Percentiles rank a stretch among this genome's conserved stretches.
phyloP scores from a whole-genome alignment of 2,329 filamentous ascomycete species.

The Chalara sp. region DNA sequence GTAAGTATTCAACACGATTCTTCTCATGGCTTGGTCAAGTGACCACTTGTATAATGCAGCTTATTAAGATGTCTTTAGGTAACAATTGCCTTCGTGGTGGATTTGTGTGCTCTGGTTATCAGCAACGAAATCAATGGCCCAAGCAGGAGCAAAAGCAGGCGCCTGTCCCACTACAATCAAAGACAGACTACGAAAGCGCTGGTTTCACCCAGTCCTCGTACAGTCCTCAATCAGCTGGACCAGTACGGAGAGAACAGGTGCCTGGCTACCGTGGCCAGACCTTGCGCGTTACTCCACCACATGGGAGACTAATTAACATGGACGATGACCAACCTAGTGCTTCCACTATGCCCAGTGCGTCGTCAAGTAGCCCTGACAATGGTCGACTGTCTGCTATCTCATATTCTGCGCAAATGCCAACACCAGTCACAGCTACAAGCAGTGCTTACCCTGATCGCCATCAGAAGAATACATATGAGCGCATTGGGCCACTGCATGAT shows the following conservation, averaged over 20 bases:
- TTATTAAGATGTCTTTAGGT: constrained; percentile 40
- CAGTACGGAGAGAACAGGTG: constrained; percentile 44
- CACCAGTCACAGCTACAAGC: constrained; percentile 50
- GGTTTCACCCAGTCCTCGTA: constrained; percentile 55
- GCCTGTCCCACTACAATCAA: constrained; percentile 74
- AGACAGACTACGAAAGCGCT: constrained; percentile 50
- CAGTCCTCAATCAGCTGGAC: constrained; percentile 32
- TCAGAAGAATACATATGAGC: constrained; percentile 47
- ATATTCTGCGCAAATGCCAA: constrained; percentile 43
- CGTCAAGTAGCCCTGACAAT: constrained; percentile 51
- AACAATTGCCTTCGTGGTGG: constrained; percentile 87
- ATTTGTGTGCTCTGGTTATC: constrained; percentile 89
- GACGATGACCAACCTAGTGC: constrained; percentile 55
- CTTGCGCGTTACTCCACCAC: constrained; percentile 56
- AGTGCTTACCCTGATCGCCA: constrained; percentile 26
- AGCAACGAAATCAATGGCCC: constrained; percentile 69
- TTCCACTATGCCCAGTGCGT: constrained; percentile 52
- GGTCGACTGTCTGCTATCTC: constrained; percentile 48
- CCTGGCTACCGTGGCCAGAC: constrained; percentile 55
- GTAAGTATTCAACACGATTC: constrained; percentile 45
- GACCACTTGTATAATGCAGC: background rate
- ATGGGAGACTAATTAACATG: constrained; percentile 43
- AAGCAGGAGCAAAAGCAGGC: constrained; percentile 66
- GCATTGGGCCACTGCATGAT: constrained; percentile 55
- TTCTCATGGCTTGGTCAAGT: background rate